A percentile compares a stretch with the other conserved stretches of the same genome.
Conservation (phyloP, 2,329 filamentous ascomycete genomes). For the Aureobasidium sp. region DNA sequence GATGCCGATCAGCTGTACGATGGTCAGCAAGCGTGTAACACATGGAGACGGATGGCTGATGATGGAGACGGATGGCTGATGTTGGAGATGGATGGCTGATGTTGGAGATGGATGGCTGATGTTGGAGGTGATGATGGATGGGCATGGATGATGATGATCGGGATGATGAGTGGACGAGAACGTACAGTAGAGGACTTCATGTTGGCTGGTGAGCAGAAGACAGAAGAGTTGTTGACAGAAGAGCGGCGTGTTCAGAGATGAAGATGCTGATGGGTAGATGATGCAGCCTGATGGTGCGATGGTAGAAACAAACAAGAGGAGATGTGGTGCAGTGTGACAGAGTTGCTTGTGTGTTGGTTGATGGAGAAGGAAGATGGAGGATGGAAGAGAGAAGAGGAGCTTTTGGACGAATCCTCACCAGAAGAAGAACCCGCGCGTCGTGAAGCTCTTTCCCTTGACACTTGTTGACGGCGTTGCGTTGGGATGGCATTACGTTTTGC, state of each 20-base stretch:
- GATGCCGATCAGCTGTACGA: not conserved
- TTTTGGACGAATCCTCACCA: not conserved
- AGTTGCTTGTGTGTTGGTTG: not conserved
- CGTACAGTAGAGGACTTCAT: constrained; percentile 13
- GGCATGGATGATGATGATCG: not conserved
- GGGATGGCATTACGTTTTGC: not conserved
- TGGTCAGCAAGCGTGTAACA: not conserved
- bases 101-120: not conserved
- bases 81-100: not conserved
- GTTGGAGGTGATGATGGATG: not conserved
- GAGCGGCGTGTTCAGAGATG: not conserved
- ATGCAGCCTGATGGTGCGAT: not conserved
- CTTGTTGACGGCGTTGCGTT: not conserved
- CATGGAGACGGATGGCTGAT: not conserved
- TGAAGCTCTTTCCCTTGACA: not conserved
- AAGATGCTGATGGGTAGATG: not conserved
- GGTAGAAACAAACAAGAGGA: not conserved
- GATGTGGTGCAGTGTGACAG: not conserved
- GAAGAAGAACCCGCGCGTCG: not conserved
- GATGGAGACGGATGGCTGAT: not conserved
- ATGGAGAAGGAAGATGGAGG: not conserved
- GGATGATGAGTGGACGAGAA: not conserved
- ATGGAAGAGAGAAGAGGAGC: not conserved
- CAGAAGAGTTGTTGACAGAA: not conserved
- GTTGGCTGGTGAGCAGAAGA: not conserved